Conservation (phyloP, 1,139 yeast species). For the Blastobotrys capitulatus region DNA sequence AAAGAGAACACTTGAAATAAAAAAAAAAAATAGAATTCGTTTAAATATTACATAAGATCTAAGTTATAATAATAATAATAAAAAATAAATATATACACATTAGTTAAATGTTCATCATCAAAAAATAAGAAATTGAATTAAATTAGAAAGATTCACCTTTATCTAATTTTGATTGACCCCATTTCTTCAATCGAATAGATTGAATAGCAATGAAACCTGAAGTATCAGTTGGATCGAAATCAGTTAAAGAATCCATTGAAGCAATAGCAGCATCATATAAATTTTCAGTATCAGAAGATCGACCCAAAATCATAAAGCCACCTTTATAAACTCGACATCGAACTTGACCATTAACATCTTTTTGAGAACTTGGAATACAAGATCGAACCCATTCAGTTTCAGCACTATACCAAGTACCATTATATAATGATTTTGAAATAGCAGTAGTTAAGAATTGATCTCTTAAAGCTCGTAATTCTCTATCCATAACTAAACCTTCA, state of each 20-base stretch:
- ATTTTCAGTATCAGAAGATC: slow-evolving; percentile 92
- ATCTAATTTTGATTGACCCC: slow-evolving; percentile 91
- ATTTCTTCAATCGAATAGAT: slow-evolving; percentile 96
- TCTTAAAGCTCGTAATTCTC: slow-evolving; percentile 96
- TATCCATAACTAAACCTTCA: slow-evolving; percentile 94
- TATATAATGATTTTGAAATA: slow-evolving; percentile 85
- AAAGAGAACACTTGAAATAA: too few species aligned
- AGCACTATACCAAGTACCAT: slow-evolving; percentile 97
- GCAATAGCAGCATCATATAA: slow-evolving; percentile 97
- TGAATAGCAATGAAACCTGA: slow-evolving; percentile 97
- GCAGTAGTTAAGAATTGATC: slow-evolving; percentile 93
- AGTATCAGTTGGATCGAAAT: slow-evolving; percentile 95
- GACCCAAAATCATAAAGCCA: slow-evolving; percentile 73
- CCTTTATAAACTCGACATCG: slow-evolving; percentile 96
- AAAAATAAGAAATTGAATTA: too few species aligned
- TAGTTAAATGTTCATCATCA: background rate
- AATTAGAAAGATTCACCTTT: slow-evolving; percentile 51
- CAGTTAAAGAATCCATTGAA: slow-evolving; percentile 98
- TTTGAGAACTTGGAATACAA: slow-evolving; percentile 91
- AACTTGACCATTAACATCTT: slow-evolving; percentile 92
- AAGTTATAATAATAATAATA: background rate
- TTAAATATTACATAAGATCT: too few species aligned
- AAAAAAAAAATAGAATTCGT: too few species aligned
- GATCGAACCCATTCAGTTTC: slow-evolving; percentile 95
- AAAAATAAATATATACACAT: background rate